Conservation (phyloP, 2,329 filamentous ascomycete species). For the Pseudofabraea citricarpa region DNA sequence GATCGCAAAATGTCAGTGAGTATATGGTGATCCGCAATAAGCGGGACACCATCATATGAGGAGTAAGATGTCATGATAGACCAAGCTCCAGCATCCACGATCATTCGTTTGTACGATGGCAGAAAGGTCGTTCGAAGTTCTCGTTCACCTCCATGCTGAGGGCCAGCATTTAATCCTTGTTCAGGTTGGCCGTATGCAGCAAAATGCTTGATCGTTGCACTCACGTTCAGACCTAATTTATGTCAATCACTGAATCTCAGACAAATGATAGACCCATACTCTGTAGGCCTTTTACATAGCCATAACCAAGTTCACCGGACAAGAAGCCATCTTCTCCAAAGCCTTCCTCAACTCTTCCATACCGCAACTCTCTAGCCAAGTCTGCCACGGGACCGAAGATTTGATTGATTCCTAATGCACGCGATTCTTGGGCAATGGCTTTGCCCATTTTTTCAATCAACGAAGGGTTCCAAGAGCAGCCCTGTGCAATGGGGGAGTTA, state of each 20-base stretch:
- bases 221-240: conserved; percentile 60
- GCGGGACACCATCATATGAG: conserved; percentile 67
- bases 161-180: conserved; percentile 65
- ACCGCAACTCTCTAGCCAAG: conserved; percentile 66
- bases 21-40: conserved; percentile 59
- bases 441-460: conserved; percentile 62
- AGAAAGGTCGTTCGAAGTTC: conserved; percentile 52
- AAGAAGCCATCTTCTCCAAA: conserved; percentile 66
- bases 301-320: conserved; percentile 62
- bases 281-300: conserved; percentile 55
- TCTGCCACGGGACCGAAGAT: conserved; percentile 69
- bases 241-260: no score
- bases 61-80: conserved; percentile 73
- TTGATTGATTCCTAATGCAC: conserved; percentile 66
- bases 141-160: conserved; percentile 47
- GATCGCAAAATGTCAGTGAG: conserved; percentile 64
- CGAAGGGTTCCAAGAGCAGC: conserved; percentile 64
- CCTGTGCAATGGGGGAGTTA: conserved; percentile 70
- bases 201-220: conserved; percentile 72
- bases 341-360: conserved; percentile 69
- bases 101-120: conserved; percentile 62
- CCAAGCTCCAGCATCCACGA: conserved; percentile 64
- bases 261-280: no score
- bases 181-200: conserved; percentile 65
- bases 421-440: conserved; percentile 60